These are phyloP conservation scores for Sisymbrium irio DNA, from an alignment of 345 rosid genomes.

Conservation along the genomic window DNA sequence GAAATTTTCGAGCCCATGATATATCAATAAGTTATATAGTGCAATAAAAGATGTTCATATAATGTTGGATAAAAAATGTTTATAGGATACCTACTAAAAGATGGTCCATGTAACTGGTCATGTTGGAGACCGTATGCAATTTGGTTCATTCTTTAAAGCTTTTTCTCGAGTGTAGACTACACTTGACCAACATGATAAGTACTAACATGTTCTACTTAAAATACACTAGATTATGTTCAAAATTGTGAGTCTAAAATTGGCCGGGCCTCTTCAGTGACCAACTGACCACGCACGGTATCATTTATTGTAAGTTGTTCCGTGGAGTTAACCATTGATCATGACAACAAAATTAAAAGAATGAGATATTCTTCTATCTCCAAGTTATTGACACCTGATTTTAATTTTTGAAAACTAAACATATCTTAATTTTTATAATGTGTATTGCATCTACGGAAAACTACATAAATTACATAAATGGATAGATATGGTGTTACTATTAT, in stretches of 20 bases:
- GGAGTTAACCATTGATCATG: constrained; percentile 20
- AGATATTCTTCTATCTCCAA: background rate
- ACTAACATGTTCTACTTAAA: background rate
- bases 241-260: background rate
- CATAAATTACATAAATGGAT: background rate
- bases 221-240: background rate
- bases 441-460: background rate
- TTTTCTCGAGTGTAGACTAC: background rate
- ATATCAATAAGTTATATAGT: background rate
- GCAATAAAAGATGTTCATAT: background rate
- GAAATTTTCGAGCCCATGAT: background rate
- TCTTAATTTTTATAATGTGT: background rate
- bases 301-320: constrained; percentile 12
- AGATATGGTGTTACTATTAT: background rate
- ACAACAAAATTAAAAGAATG: background rate
- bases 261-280: background rate
- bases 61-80: background rate
- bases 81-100: background rate
- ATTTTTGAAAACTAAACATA: background rate
- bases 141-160: background rate
- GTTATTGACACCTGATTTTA: background rate
- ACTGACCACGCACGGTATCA: constrained; percentile 9
- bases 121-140: background rate
- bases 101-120: background rate
- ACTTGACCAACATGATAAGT: background rate